Conservation (phyloP, 441 rosid species). For the Theobroma grandiflorum region DNA sequence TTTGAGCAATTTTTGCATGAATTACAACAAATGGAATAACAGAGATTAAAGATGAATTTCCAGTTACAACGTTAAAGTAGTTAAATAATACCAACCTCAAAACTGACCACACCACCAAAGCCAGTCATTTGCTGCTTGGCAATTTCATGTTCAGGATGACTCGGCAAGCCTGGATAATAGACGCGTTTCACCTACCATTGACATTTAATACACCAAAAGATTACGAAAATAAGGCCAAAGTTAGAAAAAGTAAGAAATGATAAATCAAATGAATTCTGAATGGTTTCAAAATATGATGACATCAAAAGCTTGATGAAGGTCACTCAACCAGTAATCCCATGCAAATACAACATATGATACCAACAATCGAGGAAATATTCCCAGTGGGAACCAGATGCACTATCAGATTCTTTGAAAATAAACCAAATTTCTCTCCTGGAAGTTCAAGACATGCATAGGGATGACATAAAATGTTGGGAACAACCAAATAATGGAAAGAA, state of each 20-base stretch:
- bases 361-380: background rate
- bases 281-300: background rate
- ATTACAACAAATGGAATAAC: background rate
- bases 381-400: too few relatives aligned
- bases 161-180: constrained; percentile 89
- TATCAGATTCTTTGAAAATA: background rate
- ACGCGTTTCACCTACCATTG: constrained; percentile 78
- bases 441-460: background rate
- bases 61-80: background rate
- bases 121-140: constrained; percentile 98
- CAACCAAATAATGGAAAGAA: background rate
- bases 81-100: constrained; percentile 65
- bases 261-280: background rate
- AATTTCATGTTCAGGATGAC: constrained; percentile 91
- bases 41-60: background rate
- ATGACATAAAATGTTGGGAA: background rate
- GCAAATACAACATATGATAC: background rate
- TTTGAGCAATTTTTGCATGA: constrained; percentile 8
- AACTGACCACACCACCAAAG: constrained; percentile 98
- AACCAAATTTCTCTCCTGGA: background rate
- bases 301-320: background rate
- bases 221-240: background rate
- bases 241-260: background rate
- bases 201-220: constrained; percentile 21
- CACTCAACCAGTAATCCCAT: background rate